These are phyloP conservation scores for Neohortaea acidophila DNA, from an alignment of 495 filamentous ascomycete genomes.

Conservation along the genomic window DNA sequence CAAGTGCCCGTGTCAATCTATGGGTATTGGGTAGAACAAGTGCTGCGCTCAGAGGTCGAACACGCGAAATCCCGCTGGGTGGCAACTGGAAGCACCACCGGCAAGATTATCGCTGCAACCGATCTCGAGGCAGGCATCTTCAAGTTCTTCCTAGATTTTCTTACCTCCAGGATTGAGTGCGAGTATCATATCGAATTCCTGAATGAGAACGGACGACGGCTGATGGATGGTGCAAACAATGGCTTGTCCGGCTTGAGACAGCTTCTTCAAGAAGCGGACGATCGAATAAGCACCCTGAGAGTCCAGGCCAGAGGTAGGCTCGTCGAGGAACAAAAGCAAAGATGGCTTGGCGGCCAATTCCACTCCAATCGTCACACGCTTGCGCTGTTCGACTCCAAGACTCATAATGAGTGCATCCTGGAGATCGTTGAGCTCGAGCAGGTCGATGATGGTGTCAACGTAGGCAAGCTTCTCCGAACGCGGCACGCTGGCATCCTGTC, in stretches of 20 bases:
- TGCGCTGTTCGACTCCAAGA: slow-evolving; percentile 53
- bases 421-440: slow-evolving; percentile 28
- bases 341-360: slow-evolving; percentile 80
- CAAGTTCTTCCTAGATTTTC: too few relatives aligned
- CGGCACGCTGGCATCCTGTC: slow-evolving; percentile 39
- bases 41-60: too few relatives aligned
- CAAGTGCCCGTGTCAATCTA: too few relatives aligned
- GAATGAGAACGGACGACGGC: slow-evolving; percentile 52
- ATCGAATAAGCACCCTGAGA: slow-evolving; percentile 72
- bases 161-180: slow-evolving; percentile 54
- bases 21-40: too few relatives aligned
- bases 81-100: too few relatives aligned
- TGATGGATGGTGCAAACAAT: slow-evolving; percentile 78
- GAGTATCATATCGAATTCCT: slow-evolving; percentile 64
- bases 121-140: too few relatives aligned
- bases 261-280: slow-evolving; percentile 69
- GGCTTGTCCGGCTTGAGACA: slow-evolving; percentile 58
- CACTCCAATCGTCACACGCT: slow-evolving; percentile 77
- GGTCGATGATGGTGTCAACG: slow-evolving; percentile 29
- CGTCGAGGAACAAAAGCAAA: slow-evolving; percentile 67
- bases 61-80: too few relatives aligned
- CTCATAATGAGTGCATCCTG: slow-evolving; percentile 30
- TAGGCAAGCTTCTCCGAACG: slow-evolving; percentile 30
- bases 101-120: too few relatives aligned
- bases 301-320: slow-evolving; percentile 72